Conservation (phyloP, 345 rosid species). For the Acer negundo region DNA sequence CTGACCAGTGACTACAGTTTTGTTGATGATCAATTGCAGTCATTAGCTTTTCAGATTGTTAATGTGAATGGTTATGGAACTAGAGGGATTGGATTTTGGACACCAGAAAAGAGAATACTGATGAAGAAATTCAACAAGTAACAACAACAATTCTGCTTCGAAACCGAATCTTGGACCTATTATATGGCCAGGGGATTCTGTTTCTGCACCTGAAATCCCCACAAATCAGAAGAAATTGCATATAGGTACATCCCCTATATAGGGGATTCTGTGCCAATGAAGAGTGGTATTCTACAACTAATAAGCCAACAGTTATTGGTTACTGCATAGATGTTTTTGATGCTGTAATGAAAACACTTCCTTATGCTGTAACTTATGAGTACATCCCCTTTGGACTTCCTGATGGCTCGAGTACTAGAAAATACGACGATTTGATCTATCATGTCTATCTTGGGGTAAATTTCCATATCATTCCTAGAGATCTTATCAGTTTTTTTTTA, state of each 20-base stretch:
- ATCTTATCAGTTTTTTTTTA: too few relatives aligned
- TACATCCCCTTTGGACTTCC: too few relatives aligned
- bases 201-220: slow-evolving; percentile 36
- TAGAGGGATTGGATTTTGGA: slow-evolving; percentile 49
- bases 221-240: slow-evolving; percentile 42
- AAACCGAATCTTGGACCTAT: slow-evolving; percentile 28
- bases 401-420: too few relatives aligned
- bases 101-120: slow-evolving; percentile 33
- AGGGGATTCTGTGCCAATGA: slow-evolving; percentile 56
- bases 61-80: too few relatives aligned
- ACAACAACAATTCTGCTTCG: slow-evolving; percentile 22
- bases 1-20: slow-evolving; percentile 42
- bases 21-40: slow-evolving; percentile 32
- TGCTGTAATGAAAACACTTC: slow-evolving; percentile 35
- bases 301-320: slow-evolving; percentile 19
- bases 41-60: slow-evolving; percentile 41
- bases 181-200: slow-evolving; percentile 46
- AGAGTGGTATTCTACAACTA: slow-evolving; percentile 28
- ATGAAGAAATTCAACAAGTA: slow-evolving; percentile 16
- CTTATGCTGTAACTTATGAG: too few relatives aligned
- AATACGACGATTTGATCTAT: too few relatives aligned
- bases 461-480: too few relatives aligned
- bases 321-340: slow-evolving; percentile 46
- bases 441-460: too few relatives aligned
- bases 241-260: too few relatives aligned